Evolutionary conservation across 352 stramenopile genomes (phyloP), one percentile per base, ranked within the genome.

Genomic region (Aphanomyces cochlioides): DNA sequence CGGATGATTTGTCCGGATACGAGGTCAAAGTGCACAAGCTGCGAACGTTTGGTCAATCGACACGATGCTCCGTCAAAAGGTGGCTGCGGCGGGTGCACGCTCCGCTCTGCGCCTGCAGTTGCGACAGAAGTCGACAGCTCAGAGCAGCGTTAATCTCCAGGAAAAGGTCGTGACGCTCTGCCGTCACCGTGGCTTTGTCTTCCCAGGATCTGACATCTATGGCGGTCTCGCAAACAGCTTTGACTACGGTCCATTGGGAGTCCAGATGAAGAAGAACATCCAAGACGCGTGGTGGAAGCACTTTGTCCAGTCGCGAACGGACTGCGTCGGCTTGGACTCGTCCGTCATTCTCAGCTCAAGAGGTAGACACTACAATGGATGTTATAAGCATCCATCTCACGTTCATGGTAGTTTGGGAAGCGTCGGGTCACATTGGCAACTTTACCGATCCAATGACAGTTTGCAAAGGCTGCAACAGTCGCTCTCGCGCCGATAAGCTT

Each of bases 381-480:
- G 21, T 12, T 19, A 28, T 50, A 2, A 5, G 19, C 60, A 28
- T 58, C 10, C 39, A 13, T 40, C 41, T 48, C 67, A 70, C 19
- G 15, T 34, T 40, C 57, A 17, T 37, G 45, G 57, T 75, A 40
- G 95, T 98, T 12, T 99, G 96, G 96, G 83, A 95, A 57, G 95
- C 92, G 7, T 98, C 91, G 7, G 97, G 97, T 45, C 97, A 99
- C 74, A 87, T 99, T 19, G 93, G 96, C 56, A 96, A 97, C 72
- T 99, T 99, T 78, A 97, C 85, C 13, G 97, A 99, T 85, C 96
- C 96, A 34, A 98, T 99, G 94, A 93, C 97, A 5, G 95, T 99
- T 78, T 99, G 96, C 78, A 85, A 84, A 53, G 81, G 87, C 64
- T 98, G 93, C 77, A 98, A 99, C 78, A 83, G 80, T 13, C 84